Percentiles rank a stretch among this genome's conserved stretches.
Conservation (phyloP, 208 protist genomes). For the Porcisia deanei region DNA sequence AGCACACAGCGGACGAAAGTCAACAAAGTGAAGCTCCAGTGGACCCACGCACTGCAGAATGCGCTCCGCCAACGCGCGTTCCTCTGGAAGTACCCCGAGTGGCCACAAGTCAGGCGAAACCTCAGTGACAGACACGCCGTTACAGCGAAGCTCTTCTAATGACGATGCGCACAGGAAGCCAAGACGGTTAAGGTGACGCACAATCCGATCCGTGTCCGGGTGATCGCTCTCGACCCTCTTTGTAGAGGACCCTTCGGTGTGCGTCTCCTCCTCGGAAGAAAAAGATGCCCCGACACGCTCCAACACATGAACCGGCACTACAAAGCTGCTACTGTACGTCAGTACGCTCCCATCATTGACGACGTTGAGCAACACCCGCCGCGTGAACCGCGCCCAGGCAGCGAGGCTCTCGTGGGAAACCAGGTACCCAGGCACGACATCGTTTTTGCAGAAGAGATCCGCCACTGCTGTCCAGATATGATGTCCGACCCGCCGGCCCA, state of each 20-base stretch:
- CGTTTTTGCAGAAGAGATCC: slow-evolving; percentile 44
- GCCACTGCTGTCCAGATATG: slow-evolving; percentile 37
- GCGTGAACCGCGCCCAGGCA: slow-evolving; percentile 32
- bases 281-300: slow-evolving; percentile 2
- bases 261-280: background rate
- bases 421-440: slow-evolving; percentile 24
- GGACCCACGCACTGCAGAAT: slow-evolving; percentile 33
- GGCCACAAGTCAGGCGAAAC: slow-evolving; percentile 36
- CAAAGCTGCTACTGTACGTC: slow-evolving; percentile 49
- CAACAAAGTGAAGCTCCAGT: slow-evolving; percentile 40
- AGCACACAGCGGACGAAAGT: slow-evolving; percentile 32
- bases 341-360: slow-evolving; percentile 45
- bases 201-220: background rate
- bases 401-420: slow-evolving; percentile 23
- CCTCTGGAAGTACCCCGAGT: slow-evolving; percentile 24
- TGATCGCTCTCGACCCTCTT: background rate
- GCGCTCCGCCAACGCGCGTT: slow-evolving; percentile 34
- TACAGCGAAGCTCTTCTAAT: slow-evolving; percentile 12
- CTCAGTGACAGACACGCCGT: slow-evolving; percentile 7
- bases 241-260: background rate
- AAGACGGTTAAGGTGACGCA: slow-evolving; percentile 2
- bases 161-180: slow-evolving; percentile 16
- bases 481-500: slow-evolving; percentile 29
- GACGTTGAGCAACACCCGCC: slow-evolving; percentile 37
- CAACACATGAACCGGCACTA: slow-evolving; percentile 11